Conservation (phyloP, 1,139 yeast species). For the Yamadazyma kanchanaburiensis region DNA sequence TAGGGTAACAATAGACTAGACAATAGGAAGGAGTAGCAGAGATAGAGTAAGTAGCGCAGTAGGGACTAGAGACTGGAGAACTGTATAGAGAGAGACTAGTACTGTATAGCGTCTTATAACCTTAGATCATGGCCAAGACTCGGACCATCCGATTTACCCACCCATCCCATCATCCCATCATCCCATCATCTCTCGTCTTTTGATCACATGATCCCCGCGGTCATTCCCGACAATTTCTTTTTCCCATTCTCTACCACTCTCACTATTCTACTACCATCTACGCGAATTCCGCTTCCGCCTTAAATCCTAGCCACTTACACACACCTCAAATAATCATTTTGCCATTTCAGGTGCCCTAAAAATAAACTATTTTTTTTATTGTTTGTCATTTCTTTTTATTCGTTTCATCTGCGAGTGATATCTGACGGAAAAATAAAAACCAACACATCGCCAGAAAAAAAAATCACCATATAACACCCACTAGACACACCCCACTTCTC, state of each 20-base stretch:
- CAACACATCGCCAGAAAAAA: not conserved
- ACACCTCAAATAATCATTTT: not conserved
- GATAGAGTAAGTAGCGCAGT: too few species aligned
- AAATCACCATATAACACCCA: constrained; percentile 1
- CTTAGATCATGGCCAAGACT: not conserved
- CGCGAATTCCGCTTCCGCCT: too few species aligned
- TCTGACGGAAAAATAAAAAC: not conserved
- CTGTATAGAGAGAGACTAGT: too few species aligned
- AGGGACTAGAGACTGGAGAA: too few species aligned
- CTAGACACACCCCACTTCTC: not conserved
- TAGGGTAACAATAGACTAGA: too few species aligned
- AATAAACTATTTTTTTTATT: constrained; percentile 1
- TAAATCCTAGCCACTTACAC: constrained; percentile 1
- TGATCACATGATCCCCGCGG: too few species aligned
- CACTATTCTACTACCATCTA: constrained; percentile 2
- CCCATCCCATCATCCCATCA: not conserved
- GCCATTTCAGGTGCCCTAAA: not conserved
- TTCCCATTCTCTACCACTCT: not conserved
- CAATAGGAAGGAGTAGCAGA: too few species aligned
- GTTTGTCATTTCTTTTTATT: constrained; percentile 4
- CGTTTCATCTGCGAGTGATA: constrained; percentile 5
- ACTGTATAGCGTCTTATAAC: not conserved
- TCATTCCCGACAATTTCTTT: not conserved
- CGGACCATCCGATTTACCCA: not conserved
- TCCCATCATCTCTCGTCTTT: not conserved